phyloP scores from a whole-genome alignment of 805 yeast genomes.

The Candida boidinii region DNA sequence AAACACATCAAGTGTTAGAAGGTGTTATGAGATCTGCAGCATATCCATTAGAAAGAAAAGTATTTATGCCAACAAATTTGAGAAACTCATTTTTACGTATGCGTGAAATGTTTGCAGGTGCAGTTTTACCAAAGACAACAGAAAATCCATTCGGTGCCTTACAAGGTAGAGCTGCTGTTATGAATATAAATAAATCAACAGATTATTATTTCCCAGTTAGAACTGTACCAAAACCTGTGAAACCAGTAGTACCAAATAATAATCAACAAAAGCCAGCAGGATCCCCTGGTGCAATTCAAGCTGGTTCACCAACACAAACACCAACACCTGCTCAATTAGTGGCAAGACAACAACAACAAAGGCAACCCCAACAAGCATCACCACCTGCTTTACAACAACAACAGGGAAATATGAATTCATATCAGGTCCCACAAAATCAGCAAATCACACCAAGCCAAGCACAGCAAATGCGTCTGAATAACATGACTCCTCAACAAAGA shows the following conservation, averaged over 20 bases:
- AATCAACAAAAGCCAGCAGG: constrained; percentile 6
- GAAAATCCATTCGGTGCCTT: constrained; percentile 62
- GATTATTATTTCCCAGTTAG: constrained; percentile 52
- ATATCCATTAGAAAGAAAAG: constrained; percentile 73
- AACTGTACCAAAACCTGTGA: constrained; percentile 31
- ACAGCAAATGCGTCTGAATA: constrained; percentile 6
- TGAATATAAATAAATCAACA: constrained; percentile 63
- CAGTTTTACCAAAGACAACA: constrained; percentile 56
- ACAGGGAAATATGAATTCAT: background rate
- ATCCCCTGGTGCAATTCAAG: constrained; percentile 5
- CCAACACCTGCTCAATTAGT: too few relatives aligned
- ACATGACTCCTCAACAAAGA: background rate
- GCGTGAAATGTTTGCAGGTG: constrained; percentile 92
- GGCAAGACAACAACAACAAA: constrained; percentile 9
- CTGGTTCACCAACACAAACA: constrained; percentile 18
- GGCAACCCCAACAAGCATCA: constrained; percentile 1
- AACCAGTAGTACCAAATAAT: constrained; percentile 11
- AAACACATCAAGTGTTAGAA: constrained; percentile 81
- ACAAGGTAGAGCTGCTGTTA: constrained; percentile 71
- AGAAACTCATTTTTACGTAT: constrained; percentile 72
- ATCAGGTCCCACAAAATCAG: background rate
- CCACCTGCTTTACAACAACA: constrained; percentile 3
- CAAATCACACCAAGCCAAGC: too few relatives aligned
- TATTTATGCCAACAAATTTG: constrained; percentile 58
- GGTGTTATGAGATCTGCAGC: constrained; percentile 80